Conservation (phyloP, 768 basidiomycete species). For the Leccinum aurantiacum region DNA sequence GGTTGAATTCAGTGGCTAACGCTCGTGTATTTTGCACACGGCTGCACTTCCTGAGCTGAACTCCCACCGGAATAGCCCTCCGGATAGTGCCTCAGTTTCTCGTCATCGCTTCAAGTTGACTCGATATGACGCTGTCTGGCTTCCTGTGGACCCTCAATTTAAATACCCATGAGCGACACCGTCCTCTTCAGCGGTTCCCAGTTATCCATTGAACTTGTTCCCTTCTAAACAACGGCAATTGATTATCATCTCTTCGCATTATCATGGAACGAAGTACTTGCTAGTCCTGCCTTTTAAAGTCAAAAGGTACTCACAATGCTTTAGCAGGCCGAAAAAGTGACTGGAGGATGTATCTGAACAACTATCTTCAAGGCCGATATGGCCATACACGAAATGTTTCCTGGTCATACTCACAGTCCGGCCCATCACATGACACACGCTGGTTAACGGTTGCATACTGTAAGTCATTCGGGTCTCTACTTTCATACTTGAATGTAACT, state of each 20-base stretch:
- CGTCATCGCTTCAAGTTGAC: constrained; percentile 23
- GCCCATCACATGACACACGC: constrained; percentile 25
- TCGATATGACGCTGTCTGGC: constrained; percentile 21
- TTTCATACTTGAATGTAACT: not conserved
- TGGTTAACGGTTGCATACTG: constrained; percentile 29
- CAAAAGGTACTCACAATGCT: constrained; percentile 5
- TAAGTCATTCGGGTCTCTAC: constrained; percentile 9
- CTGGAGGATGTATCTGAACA: constrained; percentile 32
- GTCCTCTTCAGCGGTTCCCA: constrained; percentile 8
- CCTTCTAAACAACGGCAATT: constrained; percentile 1
- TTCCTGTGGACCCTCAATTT: constrained; percentile 28
- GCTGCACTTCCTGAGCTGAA: constrained; percentile 19
- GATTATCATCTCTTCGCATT: not conserved
- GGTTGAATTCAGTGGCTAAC: constrained; percentile 12
- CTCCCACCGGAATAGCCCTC: constrained; percentile 8
- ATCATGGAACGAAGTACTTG: constrained; percentile 19
- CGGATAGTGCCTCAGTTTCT: constrained; percentile 9
- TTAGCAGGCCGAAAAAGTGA: constrained; percentile 21
- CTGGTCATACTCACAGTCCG: constrained; percentile 23
- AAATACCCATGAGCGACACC: constrained; percentile 16
- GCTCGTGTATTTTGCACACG: constrained; percentile 12
- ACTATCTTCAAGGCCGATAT: constrained; percentile 33
- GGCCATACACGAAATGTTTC: constrained; percentile 28
- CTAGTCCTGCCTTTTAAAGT: not conserved
- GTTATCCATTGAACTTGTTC: constrained; percentile 5